Evolutionary conservation across 176 grass and related monocot genomes (phyloP).

Genomic region (Poa annua): DNA sequence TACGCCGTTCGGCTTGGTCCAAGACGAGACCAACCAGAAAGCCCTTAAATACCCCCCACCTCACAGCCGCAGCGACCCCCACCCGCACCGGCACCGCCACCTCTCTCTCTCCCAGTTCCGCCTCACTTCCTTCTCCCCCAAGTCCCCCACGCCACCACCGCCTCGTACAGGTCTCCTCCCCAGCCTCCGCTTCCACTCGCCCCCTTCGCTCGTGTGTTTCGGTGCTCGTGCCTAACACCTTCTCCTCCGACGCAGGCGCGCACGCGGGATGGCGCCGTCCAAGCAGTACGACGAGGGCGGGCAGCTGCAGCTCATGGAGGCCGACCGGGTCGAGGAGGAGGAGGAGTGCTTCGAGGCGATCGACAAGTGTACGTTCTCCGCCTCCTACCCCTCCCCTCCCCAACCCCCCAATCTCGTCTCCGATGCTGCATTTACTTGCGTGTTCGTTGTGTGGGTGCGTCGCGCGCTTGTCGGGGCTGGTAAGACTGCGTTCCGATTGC

Average conservation of each 20-base stretch:
- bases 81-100: slow-evolving; percentile 13
- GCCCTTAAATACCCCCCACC: slow-evolving; percentile 14
- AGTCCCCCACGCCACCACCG: not conserved
- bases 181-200: not conserved
- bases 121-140: slow-evolving; percentile 35
- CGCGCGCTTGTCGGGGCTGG: not conserved
- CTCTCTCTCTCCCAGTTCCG: not conserved
- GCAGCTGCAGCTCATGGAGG: slow-evolving; percentile 89
- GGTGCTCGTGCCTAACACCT: not conserved
- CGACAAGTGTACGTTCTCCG: slow-evolving; percentile 63
- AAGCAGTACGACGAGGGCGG: slow-evolving; percentile 76
- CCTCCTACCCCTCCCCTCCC: not conserved
- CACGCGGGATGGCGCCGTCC: slow-evolving; percentile 45
- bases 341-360: slow-evolving; percentile 90
- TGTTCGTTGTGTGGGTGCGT: slow-evolving; percentile 20
- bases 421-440: slow-evolving; percentile 21
- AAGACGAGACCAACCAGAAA: not conserved
- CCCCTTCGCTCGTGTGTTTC: not conserved
- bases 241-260: slow-evolving; percentile 3
- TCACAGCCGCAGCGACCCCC: slow-evolving; percentile 13
- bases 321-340: slow-evolving; percentile 69
- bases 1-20: not conserved
- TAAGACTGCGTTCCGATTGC: not conserved
- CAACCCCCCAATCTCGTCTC: not conserved
- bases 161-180: slow-evolving; percentile 20